Conservation (phyloP, 345 rosid species). For the Pseudoturritis turrita region DNA sequence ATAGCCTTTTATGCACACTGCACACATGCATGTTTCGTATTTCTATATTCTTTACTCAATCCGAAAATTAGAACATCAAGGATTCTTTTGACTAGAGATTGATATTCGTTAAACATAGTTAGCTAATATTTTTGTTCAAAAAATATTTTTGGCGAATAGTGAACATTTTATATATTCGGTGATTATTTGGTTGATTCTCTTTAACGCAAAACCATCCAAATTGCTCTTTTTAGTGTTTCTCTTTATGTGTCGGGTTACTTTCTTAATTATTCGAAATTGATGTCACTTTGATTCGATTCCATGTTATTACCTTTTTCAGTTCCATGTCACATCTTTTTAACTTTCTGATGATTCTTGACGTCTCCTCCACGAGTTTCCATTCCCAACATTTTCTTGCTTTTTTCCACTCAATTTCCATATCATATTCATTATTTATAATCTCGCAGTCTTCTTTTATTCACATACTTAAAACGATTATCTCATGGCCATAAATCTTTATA, state of each 20-base stretch:
- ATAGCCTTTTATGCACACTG: neutral
- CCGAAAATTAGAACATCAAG: neutral
- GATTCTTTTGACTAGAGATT: neutral
- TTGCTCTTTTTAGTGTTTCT: conserved; percentile 25
- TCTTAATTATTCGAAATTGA: conserved; percentile 4
- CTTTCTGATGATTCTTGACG: conserved; percentile 4
- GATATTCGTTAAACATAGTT: neutral
- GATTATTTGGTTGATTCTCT: conserved; percentile 5
- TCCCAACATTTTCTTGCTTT: neutral
- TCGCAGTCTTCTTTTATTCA: neutral
- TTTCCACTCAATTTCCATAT: neutral
- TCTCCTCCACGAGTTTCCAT: conserved; percentile 14
- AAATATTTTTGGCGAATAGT: neutral
- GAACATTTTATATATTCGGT: neutral
- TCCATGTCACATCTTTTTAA: neutral
- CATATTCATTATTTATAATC: neutral
- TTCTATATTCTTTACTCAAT: neutral
- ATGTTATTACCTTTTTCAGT: conserved; percentile 16
- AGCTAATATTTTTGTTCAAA: neutral
- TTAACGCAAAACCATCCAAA: conserved; percentile 22
- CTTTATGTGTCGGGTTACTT: conserved; percentile 25
- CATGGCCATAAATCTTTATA: neutral
- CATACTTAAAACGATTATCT: neutral
- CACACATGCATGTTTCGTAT: neutral
- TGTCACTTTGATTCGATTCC: conserved; percentile 16